phyloP scores from a whole-genome alignment of 345 rosid species.

The Corymbia maculata region DNA sequence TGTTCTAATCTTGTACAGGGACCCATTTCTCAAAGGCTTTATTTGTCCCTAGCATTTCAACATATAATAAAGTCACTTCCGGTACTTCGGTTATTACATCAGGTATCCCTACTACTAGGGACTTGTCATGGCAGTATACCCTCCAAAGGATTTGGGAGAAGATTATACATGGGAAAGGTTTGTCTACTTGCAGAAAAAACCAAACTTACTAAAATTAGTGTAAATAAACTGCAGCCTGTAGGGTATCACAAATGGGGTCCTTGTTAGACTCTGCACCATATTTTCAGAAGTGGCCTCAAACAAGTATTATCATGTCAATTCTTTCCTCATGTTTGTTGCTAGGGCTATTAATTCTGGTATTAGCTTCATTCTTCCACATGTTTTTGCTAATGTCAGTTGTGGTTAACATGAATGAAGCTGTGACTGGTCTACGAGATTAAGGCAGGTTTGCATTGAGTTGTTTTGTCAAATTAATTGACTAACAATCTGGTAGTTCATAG shows the following conservation, averaged over 20 bases:
- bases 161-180: constrained; percentile 57
- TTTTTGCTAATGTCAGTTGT: not conserved
- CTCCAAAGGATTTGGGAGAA: constrained; percentile 75
- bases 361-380: not conserved
- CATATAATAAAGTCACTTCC: constrained; percentile 69
- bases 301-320: not conserved
- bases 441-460: not conserved
- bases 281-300: not conserved
- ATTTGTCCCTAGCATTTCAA: constrained; percentile 76
- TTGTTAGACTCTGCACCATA: not conserved
- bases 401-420: not conserved
- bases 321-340: not conserved
- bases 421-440: not conserved
- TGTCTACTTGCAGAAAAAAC: not conserved
- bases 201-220: not conserved
- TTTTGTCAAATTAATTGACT: not conserved
- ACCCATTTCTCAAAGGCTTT: constrained; percentile 68
- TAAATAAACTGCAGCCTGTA: not conserved
- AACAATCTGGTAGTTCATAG: not conserved
- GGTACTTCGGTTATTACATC: constrained; percentile 33
- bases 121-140: constrained; percentile 70
- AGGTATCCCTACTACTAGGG: constrained; percentile 23
- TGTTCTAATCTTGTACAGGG: constrained; percentile 29
- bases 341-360: not conserved
- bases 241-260: not conserved